Conservation (phyloP, 2,329 filamentous ascomycete species). For the Clonostachys solani region DNA sequence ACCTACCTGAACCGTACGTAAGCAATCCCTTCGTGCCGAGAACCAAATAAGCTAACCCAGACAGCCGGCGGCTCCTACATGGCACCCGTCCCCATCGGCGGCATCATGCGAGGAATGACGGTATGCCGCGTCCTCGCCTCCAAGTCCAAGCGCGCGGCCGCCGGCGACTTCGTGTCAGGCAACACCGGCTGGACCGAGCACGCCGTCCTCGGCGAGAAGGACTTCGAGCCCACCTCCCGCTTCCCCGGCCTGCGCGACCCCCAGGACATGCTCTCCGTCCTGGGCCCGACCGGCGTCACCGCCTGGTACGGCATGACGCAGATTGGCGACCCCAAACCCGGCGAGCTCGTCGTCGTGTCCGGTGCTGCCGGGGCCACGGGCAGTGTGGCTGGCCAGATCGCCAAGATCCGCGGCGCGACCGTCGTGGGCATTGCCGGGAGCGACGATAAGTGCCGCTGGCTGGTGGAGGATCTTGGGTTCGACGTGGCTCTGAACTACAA, state of each 20-base stretch:
- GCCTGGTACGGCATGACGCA: conserved; percentile 72
- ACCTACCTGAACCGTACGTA: conserved; percentile 59
- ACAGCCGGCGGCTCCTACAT: conserved; percentile 48
- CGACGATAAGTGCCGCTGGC: conserved; percentile 63
- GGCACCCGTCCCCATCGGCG: conserved; percentile 63
- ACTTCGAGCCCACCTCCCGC: conserved; percentile 32
- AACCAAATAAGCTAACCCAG: background rate
- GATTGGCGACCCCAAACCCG: conserved; percentile 62
- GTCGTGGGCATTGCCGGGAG: conserved; percentile 64
- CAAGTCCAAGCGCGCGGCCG: conserved; percentile 47
- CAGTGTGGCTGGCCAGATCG: conserved; percentile 72
- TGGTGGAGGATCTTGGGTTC: conserved; percentile 61
- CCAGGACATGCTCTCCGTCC: conserved; percentile 58
- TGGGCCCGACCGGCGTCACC: conserved; percentile 67
- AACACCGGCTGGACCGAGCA: conserved; percentile 64
- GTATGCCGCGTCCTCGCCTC: conserved; percentile 60
- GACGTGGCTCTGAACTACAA: conserved; percentile 70
- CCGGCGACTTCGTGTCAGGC: conserved; percentile 54
- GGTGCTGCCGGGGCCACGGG: conserved; percentile 78
- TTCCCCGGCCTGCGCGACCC: conserved; percentile 34
- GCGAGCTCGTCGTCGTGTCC: conserved; percentile 73
- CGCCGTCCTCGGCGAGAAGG: conserved; percentile 50
- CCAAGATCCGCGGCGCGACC: conserved; percentile 62
- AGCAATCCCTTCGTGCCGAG: background rate
- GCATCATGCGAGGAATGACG: conserved; percentile 61